phyloP scores from a whole-genome alignment of 306 rosid species.

The Citrullus amarus region DNA sequence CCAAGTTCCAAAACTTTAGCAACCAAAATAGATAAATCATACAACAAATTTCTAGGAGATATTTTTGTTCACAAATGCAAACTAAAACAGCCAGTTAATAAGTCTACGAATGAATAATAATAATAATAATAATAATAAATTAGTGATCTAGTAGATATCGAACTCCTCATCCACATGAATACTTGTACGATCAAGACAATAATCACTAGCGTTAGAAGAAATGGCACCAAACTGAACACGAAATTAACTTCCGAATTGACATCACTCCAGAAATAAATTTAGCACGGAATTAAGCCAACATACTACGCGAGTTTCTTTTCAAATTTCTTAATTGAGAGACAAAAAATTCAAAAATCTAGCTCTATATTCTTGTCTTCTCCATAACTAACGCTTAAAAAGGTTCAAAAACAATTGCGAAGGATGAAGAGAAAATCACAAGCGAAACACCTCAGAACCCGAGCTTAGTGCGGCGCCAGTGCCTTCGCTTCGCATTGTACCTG shows the following conservation, averaged over 20 bases:
- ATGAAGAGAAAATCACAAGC: background rate
- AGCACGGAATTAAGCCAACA: background rate
- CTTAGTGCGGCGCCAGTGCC: slow-evolving; percentile 60
- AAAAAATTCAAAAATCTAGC: background rate
- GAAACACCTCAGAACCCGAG: slow-evolving; percentile 34
- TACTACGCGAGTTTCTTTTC: background rate
- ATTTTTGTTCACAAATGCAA: no score
- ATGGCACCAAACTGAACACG: background rate
- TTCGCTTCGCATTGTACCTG: slow-evolving; percentile 51
- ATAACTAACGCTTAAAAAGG: background rate
- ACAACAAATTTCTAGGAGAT: no score
- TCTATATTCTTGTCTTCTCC: background rate
- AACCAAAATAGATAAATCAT: no score
- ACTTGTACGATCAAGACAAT: background rate
- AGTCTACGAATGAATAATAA: background rate
- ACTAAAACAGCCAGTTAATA: background rate
- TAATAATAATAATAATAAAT: no score
- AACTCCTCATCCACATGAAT: background rate
- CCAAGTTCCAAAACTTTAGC: background rate
- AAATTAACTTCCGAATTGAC: background rate
- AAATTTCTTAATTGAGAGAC: background rate
- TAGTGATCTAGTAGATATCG: background rate
- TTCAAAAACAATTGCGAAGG: background rate
- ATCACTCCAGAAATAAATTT: background rate
- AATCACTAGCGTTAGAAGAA: background rate